Conservation (phyloP, 2,329 filamentous ascomycete species). For the Aureobasidium zeae region DNA sequence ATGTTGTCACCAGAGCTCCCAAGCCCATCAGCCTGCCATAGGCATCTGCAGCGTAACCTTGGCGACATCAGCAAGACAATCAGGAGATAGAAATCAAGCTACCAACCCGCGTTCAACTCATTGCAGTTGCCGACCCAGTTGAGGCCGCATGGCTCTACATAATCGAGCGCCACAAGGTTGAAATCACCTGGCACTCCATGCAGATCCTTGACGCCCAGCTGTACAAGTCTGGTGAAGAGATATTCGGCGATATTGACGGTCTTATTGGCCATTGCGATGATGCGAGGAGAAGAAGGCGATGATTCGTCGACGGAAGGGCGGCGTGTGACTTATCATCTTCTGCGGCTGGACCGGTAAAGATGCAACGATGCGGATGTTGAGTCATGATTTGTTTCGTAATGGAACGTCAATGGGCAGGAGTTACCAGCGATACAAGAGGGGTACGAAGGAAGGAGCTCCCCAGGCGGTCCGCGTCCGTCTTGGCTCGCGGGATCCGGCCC, state of each 20-base stretch:
- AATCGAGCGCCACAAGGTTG: slow-evolving; percentile 40
- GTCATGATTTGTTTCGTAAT: neutral
- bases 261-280: neutral
- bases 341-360: neutral
- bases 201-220: slow-evolving; percentile 37
- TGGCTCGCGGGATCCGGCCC: slow-evolving; percentile 9
- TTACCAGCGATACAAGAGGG: no score
- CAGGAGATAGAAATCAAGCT: slow-evolving; percentile 20
- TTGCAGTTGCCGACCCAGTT: slow-evolving; percentile 54
- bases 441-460: neutral
- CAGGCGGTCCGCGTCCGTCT: slow-evolving; percentile 5
- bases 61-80: slow-evolving; percentile 25
- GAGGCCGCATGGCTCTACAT: slow-evolving; percentile 45
- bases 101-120: slow-evolving; percentile 46
- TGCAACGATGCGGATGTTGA: neutral
- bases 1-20: slow-evolving; percentile 38
- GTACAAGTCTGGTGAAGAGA: slow-evolving; percentile 33
- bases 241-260: slow-evolving; percentile 22
- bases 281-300: neutral
- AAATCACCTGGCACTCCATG: slow-evolving; percentile 40
- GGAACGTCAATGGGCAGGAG: neutral
- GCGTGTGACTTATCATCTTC: neutral
- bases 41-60: slow-evolving; percentile 43
- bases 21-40: slow-evolving; percentile 33
- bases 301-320: neutral